These are phyloP conservation scores for Malassezia arunalokei DNA, from an alignment of 1,284 basidiomycete species.

Conservation along the genomic window DNA sequence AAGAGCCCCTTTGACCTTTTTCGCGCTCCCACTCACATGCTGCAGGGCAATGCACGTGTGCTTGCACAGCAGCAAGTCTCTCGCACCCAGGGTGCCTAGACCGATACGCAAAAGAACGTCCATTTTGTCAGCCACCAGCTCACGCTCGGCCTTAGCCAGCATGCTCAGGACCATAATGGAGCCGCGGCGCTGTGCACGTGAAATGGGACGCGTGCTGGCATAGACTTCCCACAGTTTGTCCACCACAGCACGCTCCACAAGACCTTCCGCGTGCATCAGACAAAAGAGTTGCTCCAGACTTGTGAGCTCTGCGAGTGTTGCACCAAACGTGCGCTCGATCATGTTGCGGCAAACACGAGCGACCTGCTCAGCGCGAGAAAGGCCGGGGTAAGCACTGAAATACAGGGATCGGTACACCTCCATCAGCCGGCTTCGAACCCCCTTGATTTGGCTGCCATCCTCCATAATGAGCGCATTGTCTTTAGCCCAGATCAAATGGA, in stretches of 20 bases:
- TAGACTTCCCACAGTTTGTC: constrained; percentile 91
- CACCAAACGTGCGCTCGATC: constrained; percentile 53
- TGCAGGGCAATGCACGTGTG: constrained; percentile 90
- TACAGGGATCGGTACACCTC: constrained; percentile 82
- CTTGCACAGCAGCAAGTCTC: constrained; percentile 72
- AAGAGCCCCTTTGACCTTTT: constrained; percentile 79
- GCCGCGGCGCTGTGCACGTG: constrained; percentile 71
- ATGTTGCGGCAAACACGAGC: constrained; percentile 95
- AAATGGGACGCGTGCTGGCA: constrained; percentile 47
- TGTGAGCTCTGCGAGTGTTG: constrained; percentile 86
- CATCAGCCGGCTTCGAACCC: constrained; percentile 70
- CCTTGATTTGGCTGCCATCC: constrained; percentile 69
- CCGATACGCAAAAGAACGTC: constrained; percentile 77
- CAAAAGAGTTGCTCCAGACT: constrained; percentile 92
- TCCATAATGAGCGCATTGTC: constrained; percentile 75
- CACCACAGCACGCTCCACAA: constrained; percentile 72
- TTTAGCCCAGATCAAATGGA: constrained; percentile 94
- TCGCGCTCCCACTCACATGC: constrained; percentile 79
- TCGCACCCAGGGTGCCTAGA: constrained; percentile 62
- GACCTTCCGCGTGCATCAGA: constrained; percentile 72
- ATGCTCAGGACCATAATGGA: constrained; percentile 91
- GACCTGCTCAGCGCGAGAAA: constrained; percentile 70
- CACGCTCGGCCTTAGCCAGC: constrained; percentile 73
- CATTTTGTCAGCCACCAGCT: constrained; percentile 73
- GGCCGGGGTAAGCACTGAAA: constrained; percentile 54